These are phyloP conservation scores for Elaeis oleifera DNA, from an alignment of 202 grass and related monocot species.

Conservation along the genomic window DNA sequence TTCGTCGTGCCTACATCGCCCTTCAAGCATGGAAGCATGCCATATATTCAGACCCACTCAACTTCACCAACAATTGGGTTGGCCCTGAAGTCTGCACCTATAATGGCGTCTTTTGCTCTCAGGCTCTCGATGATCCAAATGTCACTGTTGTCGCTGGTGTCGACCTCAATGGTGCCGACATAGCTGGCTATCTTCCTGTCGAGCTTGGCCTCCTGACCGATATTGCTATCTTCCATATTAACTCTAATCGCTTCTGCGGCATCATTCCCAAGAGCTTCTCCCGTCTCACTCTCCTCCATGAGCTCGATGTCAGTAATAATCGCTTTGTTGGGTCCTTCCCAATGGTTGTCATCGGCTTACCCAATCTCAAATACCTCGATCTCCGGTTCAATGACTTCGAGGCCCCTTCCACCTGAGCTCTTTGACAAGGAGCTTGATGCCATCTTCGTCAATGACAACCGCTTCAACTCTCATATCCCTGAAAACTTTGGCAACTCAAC, in stretches of 20 bases:
- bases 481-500: slow-evolving; percentile 2
- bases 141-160: not conserved
- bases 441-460: slow-evolving; percentile 8
- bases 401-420: not conserved
- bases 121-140: not conserved
- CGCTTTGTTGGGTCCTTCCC: not conserved
- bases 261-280: not conserved
- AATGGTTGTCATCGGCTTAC: not conserved
- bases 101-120: not conserved
- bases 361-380: slow-evolving; percentile 7
- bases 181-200: slow-evolving; percentile 7
- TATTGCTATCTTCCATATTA: not conserved
- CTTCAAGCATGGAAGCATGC: slow-evolving; percentile 2
- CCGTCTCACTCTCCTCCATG: not conserved
- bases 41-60: slow-evolving; percentile 3
- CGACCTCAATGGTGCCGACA: not conserved
- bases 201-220: slow-evolving; percentile 11
- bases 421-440: slow-evolving; percentile 8
- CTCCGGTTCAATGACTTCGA: slow-evolving; percentile 17
- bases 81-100: not conserved
- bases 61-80: slow-evolving; percentile 3
- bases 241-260: slow-evolving; percentile 11
- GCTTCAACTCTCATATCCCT: not conserved
- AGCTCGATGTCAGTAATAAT: slow-evolving; percentile 8
- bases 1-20: not conserved